These are phyloP conservation scores for Dothiorella sarmentorum DNA, from an alignment of 2,329 filamentous ascomycete species.

Conservation along the genomic window DNA sequence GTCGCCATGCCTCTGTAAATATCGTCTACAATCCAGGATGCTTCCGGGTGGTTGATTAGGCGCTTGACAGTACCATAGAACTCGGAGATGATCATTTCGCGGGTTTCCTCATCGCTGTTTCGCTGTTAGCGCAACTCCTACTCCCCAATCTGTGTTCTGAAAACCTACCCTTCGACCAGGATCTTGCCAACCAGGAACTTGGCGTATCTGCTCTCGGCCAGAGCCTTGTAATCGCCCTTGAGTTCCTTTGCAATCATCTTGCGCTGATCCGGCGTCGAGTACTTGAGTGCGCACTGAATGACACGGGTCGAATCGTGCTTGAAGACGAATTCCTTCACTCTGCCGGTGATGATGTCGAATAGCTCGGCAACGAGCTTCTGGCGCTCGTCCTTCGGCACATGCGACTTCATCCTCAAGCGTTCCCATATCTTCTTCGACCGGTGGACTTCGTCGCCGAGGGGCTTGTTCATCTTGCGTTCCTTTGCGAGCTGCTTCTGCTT, in stretches of 20 bases:
- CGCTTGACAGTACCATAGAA: constrained; percentile 93
- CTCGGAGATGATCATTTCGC: constrained; percentile 85
- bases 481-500: constrained; percentile 87
- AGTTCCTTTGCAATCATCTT: constrained; percentile 84
- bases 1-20: constrained; percentile 88
- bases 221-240: constrained; percentile 74
- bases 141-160: neutral
- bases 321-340: constrained; percentile 92
- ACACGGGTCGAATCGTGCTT: constrained; percentile 98
- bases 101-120: constrained; percentile 70
- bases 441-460: constrained; percentile 82
- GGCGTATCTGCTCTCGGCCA: constrained; percentile 93
- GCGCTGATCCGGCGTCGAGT: constrained; percentile 79
- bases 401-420: constrained; percentile 83
- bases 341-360: constrained; percentile 84
- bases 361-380: constrained; percentile 84
- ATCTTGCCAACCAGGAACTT: constrained; percentile 97
- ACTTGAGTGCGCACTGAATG: constrained; percentile 95
- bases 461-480: constrained; percentile 89
- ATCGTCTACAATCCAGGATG: constrained; percentile 96
- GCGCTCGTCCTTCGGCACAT: constrained; percentile 85
- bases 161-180: constrained; percentile 67
- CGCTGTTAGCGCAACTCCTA: neutral
- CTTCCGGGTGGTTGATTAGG: constrained; percentile 93
- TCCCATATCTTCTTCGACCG: constrained; percentile 98